phyloP scores from a whole-genome alignment of 208 protist genomes.

The Naegleria fowleri region DNA sequence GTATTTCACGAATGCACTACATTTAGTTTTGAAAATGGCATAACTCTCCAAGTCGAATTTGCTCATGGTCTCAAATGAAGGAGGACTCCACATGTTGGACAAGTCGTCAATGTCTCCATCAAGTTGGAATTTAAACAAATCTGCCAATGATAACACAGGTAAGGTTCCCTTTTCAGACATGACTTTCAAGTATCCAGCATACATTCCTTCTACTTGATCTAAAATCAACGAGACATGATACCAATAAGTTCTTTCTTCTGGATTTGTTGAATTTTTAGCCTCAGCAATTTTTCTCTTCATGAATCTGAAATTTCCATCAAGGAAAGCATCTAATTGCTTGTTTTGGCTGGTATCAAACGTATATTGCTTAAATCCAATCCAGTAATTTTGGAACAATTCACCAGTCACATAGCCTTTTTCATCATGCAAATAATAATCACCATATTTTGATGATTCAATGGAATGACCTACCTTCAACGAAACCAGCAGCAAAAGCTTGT shows the following conservation, averaged over 20 bases:
- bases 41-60: background rate
- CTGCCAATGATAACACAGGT: background rate
- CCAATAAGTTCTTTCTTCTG: constrained; percentile 27
- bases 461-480: background rate
- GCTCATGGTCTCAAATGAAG: background rate
- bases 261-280: background rate
- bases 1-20: constrained; percentile 58
- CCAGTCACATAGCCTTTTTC: background rate
- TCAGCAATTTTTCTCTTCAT: background rate
- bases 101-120: constrained; percentile 19
- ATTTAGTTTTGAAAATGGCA: constrained; percentile 30
- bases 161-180: background rate
- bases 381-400: background rate
- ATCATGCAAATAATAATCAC: too few species aligned
- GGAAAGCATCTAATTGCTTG: background rate
- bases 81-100: background rate
- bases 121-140: background rate
- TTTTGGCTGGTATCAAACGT: background rate
- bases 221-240: constrained; percentile 31
- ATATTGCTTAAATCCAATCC: background rate
- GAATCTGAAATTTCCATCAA: background rate
- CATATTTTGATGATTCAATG: too few species aligned
- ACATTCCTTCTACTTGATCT: constrained; percentile 37
- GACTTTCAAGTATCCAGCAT: constrained; percentile 25
- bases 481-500: background rate